Evolutionary conservation across 2,329 filamentous ascomycete genomes (phyloP), one percentile per base, ranked within the genome.

Genomic region (Fusarium phyllophilum): DNA sequence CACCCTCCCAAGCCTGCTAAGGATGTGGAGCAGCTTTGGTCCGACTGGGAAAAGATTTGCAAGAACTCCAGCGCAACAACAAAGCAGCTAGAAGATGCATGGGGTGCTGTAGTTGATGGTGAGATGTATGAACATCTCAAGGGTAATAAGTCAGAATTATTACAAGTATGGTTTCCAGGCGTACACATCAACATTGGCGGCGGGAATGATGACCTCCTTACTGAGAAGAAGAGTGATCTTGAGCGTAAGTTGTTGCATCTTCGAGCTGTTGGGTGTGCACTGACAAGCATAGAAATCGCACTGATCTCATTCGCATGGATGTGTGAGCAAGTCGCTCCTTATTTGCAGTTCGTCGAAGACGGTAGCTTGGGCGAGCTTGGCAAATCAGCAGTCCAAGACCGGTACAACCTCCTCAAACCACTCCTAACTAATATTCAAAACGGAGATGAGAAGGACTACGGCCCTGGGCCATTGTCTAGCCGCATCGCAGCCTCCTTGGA

Each of bases 81-180:
- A 6, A 58, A 65, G 44, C 57, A 72, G 18, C 44, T 71, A 8
- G 24, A 57, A 26, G 66, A 75, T 20, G 56, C 72, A 5, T 75
- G 72, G 72, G 66, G 56, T 5, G 66, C 69, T 42, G 64, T 73
- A 20, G 66, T 75, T 45, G 74, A 76, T 22, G 66, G 67, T 26
- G 73, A 74, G 48, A 74, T 75, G 74, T 33, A 76, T 20, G 51
- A 72, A 26, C 59, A 74, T 44, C 42, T 72, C 10, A 46, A 34
- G 18, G 72, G 26, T 14, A 70, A 54, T n/a, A 62, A 45, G 20
- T 73, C 75, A 34, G 66, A 77, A 31, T 58, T 78, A 9, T 38
- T 74, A 26, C 77, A 78, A 26, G 76, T 78, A 29, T 78, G 77
- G 77, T 78, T 78, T 51, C 77, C 77, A 2, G 76, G 76, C n/a